A percentile compares a stretch with the other conserved stretches of the same genome.
These are phyloP conservation scores for Geoglossum cookeanum DNA, from an alignment of 2,329 filamentous ascomycete species.

Conservation along the genomic window DNA sequence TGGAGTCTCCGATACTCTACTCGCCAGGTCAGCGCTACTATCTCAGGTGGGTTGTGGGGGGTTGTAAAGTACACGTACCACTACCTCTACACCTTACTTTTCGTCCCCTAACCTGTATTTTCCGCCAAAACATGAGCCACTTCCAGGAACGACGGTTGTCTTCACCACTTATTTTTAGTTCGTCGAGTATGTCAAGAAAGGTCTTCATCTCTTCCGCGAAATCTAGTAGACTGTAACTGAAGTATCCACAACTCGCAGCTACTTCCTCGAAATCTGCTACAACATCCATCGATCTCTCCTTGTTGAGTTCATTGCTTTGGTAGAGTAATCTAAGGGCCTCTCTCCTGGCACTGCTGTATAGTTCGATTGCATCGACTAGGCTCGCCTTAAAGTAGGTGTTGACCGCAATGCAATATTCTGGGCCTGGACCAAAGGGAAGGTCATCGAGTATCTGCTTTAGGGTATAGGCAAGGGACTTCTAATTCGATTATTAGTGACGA, in stretches of 20 bases:
- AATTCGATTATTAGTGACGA: conserved; percentile 17
- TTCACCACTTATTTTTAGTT: conserved; percentile 51
- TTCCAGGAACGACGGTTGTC: conserved; percentile 49
- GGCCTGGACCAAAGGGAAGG: conserved; percentile 55
- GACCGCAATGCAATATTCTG: conserved; percentile 49
- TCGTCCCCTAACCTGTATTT: conserved; percentile 7
- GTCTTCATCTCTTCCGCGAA: conserved; percentile 78
- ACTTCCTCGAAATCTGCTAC: conserved; percentile 95
- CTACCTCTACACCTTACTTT: conserved; percentile 1
- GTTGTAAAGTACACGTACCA: neutral
- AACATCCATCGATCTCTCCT: conserved; percentile 48
- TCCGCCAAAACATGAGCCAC: conserved; percentile 70
- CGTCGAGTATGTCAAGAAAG: conserved; percentile 69
- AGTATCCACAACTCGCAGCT: conserved; percentile 92
- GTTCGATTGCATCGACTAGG: conserved; percentile 55
- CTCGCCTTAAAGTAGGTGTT: conserved; percentile 68
- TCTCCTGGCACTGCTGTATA: conserved; percentile 60
- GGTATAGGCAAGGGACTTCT: conserved; percentile 78
- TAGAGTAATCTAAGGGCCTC: conserved; percentile 67
- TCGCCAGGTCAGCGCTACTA: neutral
- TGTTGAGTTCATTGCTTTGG: conserved; percentile 53
- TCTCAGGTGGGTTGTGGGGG: too few relatives aligned
- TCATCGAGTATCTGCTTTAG: conserved; percentile 76
- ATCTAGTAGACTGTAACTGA: conserved; percentile 77
- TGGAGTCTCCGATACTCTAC: conserved; percentile 3